Percentiles rank a stretch among this genome's conserved stretches.
Evolutionary conservation across 192 early-diverging fungal genomes (phyloP).

Genomic region (Coemansia javaensis): DNA sequence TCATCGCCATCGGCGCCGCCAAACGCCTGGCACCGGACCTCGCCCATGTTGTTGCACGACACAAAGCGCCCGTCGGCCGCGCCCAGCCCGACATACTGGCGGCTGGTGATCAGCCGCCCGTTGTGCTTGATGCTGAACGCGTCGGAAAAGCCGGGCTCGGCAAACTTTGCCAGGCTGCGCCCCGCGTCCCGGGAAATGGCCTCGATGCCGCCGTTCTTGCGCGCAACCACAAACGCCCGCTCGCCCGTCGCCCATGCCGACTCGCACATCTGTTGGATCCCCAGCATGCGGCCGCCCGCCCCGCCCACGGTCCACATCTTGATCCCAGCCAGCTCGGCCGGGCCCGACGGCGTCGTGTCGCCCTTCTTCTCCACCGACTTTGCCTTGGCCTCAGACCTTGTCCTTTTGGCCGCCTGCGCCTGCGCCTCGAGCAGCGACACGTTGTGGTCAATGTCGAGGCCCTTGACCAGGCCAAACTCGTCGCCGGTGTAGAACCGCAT

Average conservation of each 20-base stretch:
- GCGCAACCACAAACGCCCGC: slow-evolving; percentile 21
- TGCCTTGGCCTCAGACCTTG: slow-evolving; percentile 32
- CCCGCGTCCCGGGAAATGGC: slow-evolving; percentile 16
- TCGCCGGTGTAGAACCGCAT: slow-evolving; percentile 54
- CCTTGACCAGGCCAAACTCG: slow-evolving; percentile 50
- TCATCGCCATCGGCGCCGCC: neutral
- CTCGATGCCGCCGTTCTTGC: slow-evolving; percentile 28
- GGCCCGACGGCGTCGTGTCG: slow-evolving; percentile 6
- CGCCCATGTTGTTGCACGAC: slow-evolving; percentile 39
- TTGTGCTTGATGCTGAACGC: slow-evolving; percentile 18
- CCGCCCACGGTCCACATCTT: slow-evolving; percentile 21
- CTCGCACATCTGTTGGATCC: slow-evolving; percentile 30
- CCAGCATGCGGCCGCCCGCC: slow-evolving; percentile 9
- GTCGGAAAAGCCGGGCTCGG: slow-evolving; percentile 17
- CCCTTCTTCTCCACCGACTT: slow-evolving; percentile 20
- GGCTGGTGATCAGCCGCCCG: slow-evolving; percentile 16
- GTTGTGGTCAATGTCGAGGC: slow-evolving; percentile 35
- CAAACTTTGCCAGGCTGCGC: slow-evolving; percentile 7
- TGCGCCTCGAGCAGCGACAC: slow-evolving; percentile 39
- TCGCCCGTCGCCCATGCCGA: slow-evolving; percentile 4
- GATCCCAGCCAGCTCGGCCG: slow-evolving; percentile 13
- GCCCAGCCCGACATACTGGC: slow-evolving; percentile 23
- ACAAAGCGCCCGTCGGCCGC: slow-evolving; percentile 12
- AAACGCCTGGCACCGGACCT: slow-evolving; percentile 35
- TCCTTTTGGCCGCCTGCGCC: slow-evolving; percentile 40